Base-by-base conservation (phyloP, 495 filamentous ascomycete species). In the Bryoglossum gracile region DNA sequence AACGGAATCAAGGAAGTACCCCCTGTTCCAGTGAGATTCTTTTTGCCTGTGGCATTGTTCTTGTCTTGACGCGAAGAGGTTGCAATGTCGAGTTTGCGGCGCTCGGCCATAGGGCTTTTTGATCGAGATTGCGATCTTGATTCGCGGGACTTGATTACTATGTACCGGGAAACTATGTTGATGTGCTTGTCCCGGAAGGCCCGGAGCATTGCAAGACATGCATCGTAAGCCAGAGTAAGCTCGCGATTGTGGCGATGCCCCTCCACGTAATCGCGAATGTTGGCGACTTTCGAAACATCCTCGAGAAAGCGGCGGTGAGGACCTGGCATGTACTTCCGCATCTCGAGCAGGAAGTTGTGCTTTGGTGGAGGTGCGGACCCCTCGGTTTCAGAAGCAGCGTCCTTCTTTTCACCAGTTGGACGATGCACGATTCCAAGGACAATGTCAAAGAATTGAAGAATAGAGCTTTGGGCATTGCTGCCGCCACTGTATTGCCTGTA, bases 271-370 rank as follows among this genome's bases (percentile, higher is more conserved):
- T 83, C 77, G 5, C 86, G 84, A 54, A 99, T 87, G 58, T 99
- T 97, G 43, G 91, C 82, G 8, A 95, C 86, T 1, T 68, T 68
- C 35, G 78, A 76, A 17, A 95, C 80, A 43, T 91, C 82, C 44
- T 86, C 74, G 0, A 98, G 72, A 68, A 98, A 98, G 14, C 84
- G 83, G 1, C 88, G 83, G 59, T 98, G 92, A 0, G 86, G 77
- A 1, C 89, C 89, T 3, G 92, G 92, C 92, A 98, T 98, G 69
- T 98, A 98, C 2, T 71, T 76, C 41, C 89, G 86, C 92, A 98
- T 98, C 47, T 96, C 92, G 57, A 84, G 80, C 61, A 97, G 88
- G 73, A 98, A 98, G 55, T 88, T 89, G 68, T 96, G 80, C 19
- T 79, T 77, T 11, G 83, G 75, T 6, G 75, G 73, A 11, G 76